Evolutionary conservation across 192 early-diverging fungal species (phyloP).

Genomic region (Mortierella hygrophila): DNA sequence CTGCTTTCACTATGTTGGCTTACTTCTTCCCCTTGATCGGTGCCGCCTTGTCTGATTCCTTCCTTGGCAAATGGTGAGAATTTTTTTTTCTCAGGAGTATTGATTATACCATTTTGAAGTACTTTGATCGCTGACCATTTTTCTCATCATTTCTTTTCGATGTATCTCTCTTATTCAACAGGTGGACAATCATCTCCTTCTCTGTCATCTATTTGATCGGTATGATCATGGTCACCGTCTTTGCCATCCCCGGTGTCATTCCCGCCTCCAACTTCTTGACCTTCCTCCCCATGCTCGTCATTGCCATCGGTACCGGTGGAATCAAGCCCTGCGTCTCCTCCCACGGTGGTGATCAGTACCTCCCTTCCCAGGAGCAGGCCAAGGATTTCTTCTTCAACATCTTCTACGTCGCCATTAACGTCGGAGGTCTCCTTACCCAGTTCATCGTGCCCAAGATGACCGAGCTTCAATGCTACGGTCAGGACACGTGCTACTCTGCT

Average conservation of each 20-base stretch:
- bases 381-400: conserved; percentile 62
- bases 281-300: conserved; percentile 63
- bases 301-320: conserved; percentile 74
- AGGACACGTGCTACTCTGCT: conserved; percentile 59
- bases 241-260: conserved; percentile 59
- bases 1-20: conserved; percentile 62
- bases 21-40: conserved; percentile 74
- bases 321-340: conserved; percentile 68
- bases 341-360: conserved; percentile 60
- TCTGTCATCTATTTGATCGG: conserved; percentile 65
- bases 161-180: neutral
- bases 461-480: conserved; percentile 52
- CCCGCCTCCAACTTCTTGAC: conserved; percentile 44
- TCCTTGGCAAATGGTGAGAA: conserved; percentile 73
- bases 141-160: neutral
- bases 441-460: conserved; percentile 61
- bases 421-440: conserved; percentile 65
- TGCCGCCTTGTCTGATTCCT: conserved; percentile 72
- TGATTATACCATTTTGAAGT: conserved; percentile 39
- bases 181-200: conserved; percentile 59
- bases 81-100: neutral
- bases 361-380: conserved; percentile 59
- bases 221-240: conserved; percentile 62
- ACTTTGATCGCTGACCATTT: neutral
- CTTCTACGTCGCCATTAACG: conserved; percentile 69